These are phyloP conservation scores for Calendula officinalis DNA, from an alignment of 129 eudicot genomes.

Conservation along the genomic window DNA sequence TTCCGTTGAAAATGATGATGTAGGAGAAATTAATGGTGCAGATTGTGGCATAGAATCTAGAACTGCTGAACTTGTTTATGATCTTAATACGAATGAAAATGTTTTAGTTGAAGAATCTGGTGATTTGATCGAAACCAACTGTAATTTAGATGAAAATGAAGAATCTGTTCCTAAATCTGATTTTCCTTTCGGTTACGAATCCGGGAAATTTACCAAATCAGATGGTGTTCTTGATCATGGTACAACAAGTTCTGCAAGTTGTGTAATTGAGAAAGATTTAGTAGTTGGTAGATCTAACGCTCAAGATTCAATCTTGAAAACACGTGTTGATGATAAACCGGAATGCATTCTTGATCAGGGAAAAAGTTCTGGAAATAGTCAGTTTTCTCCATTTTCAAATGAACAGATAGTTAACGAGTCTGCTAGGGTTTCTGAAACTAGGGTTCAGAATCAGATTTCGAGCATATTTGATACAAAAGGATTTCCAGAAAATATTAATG, in stretches of 20 bases:
- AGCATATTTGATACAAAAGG: constrained; percentile 27
- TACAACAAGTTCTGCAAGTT: not conserved
- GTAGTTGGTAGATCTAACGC: not conserved
- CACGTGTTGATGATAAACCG: constrained; percentile 14
- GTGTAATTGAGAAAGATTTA: not conserved
- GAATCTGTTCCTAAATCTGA: constrained; percentile 32
- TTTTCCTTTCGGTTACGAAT: constrained; percentile 35
- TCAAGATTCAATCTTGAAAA: constrained; percentile 6
- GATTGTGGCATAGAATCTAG: constrained; percentile 26
- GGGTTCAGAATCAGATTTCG: constrained; percentile 32
- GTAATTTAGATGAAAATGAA: constrained; percentile 15
- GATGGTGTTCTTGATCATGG: constrained; percentile 16
- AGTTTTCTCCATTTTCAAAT: constrained; percentile 21
- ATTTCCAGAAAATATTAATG: constrained; percentile 21
- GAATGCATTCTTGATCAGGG: constrained; percentile 19
- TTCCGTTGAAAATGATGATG: constrained; percentile 16
- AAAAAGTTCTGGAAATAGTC: constrained; percentile 23
- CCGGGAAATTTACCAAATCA: constrained; percentile 7
- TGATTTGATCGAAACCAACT: constrained; percentile 27
- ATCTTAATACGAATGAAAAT: constrained; percentile 22
- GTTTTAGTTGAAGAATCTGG: constrained; percentile 31
- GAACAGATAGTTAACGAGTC: constrained; percentile 9
- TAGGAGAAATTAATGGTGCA: constrained; percentile 23
- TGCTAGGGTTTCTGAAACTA: constrained; percentile 30
- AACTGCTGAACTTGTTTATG: constrained; percentile 28